These are phyloP conservation scores for Phaffomyces opuntiae DNA, from an alignment of 805 yeast species.

Conservation along the genomic window DNA sequence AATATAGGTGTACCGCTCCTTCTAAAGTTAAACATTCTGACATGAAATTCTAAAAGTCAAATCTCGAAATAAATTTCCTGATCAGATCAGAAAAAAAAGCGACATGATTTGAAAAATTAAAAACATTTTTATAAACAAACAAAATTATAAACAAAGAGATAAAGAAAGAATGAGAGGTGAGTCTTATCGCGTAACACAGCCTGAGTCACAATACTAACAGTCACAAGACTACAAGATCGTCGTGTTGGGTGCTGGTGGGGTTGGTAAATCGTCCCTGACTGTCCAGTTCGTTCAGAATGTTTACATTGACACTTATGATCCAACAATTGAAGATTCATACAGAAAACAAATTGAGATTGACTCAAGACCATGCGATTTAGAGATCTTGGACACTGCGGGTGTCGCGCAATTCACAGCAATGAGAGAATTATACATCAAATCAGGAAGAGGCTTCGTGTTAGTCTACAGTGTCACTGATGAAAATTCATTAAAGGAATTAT, in stretches of 20 bases:
- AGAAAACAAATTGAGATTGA: constrained; percentile 84
- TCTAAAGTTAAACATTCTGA: too few species aligned
- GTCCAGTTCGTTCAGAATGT: constrained; percentile 90
- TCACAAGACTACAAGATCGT: constrained; percentile 73
- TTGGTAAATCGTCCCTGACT: constrained; percentile 89
- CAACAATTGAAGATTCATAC: constrained; percentile 95
- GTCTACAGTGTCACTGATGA: constrained; percentile 81
- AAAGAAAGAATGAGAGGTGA: constrained; percentile 11
- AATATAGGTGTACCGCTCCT: too few species aligned
- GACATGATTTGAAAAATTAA: too few species aligned
- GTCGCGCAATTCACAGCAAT: constrained; percentile 93
- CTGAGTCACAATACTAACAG: constrained; percentile 2
- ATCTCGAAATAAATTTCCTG: too few species aligned
- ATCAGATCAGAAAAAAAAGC: too few species aligned
- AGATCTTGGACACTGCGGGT: constrained; percentile 89
- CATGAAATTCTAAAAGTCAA: too few species aligned
- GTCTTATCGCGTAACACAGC: background rate
- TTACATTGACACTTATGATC: constrained; percentile 87
- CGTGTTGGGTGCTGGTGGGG: constrained; percentile 95
- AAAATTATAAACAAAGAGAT: too few species aligned
- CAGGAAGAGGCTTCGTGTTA: constrained; percentile 84
- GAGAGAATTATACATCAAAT: constrained; percentile 82
- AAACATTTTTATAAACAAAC: too few species aligned
- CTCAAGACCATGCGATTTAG: constrained; percentile 79
- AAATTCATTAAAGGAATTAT: constrained; percentile 68